These are phyloP conservation scores for Exophiala alcalophila DNA, from an alignment of 2,329 filamentous ascomycete species.

Conservation along the genomic window DNA sequence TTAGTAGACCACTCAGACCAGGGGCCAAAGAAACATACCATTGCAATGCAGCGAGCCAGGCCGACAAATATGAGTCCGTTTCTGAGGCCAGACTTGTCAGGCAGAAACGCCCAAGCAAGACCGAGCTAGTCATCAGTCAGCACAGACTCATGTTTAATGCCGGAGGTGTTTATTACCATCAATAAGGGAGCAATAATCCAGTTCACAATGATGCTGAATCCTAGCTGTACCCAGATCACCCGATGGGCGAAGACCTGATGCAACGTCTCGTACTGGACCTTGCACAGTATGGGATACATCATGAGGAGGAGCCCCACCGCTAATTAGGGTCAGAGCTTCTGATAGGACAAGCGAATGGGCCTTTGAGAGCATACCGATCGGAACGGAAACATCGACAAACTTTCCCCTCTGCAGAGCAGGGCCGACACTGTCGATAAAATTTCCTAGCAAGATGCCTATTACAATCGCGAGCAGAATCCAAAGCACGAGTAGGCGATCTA, in stretches of 20 bases:
- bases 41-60: constrained; percentile 80
- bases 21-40: too few relatives aligned
- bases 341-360: not conserved
- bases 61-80: constrained; percentile 77
- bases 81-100: constrained; percentile 48
- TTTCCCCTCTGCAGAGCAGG: constrained; percentile 64
- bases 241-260: constrained; percentile 62
- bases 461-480: constrained; percentile 79
- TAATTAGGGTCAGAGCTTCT: constrained; percentile 34
- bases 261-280: constrained; percentile 73
- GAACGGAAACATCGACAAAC: constrained; percentile 68
- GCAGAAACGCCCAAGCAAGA: constrained; percentile 52
- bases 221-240: constrained; percentile 71
- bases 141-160: too few relatives aligned
- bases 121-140: too few relatives aligned
- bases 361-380: constrained; percentile 53
- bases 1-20: too few relatives aligned
- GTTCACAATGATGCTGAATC: constrained; percentile 71
- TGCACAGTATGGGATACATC: constrained; percentile 93
- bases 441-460: constrained; percentile 70
- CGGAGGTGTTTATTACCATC: too few relatives aligned
- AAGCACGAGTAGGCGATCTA: constrained; percentile 63
- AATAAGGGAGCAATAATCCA: constrained; percentile 79
- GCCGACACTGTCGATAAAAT: constrained; percentile 65
- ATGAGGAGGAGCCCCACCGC: constrained; percentile 79